Base-by-base conservation (phyloP, 2,329 filamentous ascomycete genomes). In the Curvularia sp. region DNA sequence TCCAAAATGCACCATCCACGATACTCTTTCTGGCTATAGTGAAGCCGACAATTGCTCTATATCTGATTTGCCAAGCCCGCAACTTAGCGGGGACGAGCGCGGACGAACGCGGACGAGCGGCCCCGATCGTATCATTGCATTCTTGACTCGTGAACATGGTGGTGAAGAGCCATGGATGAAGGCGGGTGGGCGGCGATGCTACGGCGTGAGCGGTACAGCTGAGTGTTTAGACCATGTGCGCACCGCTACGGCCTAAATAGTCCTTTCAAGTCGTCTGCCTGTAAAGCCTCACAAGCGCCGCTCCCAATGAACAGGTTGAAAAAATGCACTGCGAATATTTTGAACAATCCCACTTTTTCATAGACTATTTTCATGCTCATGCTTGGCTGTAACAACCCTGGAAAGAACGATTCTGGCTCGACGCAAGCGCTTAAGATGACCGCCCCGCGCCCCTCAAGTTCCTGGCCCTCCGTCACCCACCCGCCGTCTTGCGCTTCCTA, bases 181-280 rank as follows among this genome's bases (percentile, higher is more conserved):
- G 32, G 53, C 38, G 38, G 53, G 41, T 32, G 19, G 53, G 64
- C 62, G 65, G 65, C 46, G 55, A 63, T 45, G 64, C 64, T 61
- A 63, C 64, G 61, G 65, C 59, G 55, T 41, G 62, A 63, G 65
- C 65, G 67, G 67, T 49, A 54, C 34, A 54, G 61, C 32, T 18
- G 49, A 47, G 43, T 19, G 38, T 63, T 59, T 32, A 13, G 15
- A 61, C 63, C 60, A 63, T 5, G 13, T 46, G 48, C 36, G 63
- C 63, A 58, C 18, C 48, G 48, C 28, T 36, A 19, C 34, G 7
- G n/a, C 15, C 15, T 38, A 18, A 21, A 18, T n/a, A 8, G 5
- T 19, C 18, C 38, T 21, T 3, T 39, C 18, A 12, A 21, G 38
- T 12, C 2, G 5, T 30, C 19, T 8, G 5, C 5, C 18, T 39